phyloP scores from a whole-genome alignment of 2,329 filamentous ascomycete species.

The Bipolaris oryzae region DNA sequence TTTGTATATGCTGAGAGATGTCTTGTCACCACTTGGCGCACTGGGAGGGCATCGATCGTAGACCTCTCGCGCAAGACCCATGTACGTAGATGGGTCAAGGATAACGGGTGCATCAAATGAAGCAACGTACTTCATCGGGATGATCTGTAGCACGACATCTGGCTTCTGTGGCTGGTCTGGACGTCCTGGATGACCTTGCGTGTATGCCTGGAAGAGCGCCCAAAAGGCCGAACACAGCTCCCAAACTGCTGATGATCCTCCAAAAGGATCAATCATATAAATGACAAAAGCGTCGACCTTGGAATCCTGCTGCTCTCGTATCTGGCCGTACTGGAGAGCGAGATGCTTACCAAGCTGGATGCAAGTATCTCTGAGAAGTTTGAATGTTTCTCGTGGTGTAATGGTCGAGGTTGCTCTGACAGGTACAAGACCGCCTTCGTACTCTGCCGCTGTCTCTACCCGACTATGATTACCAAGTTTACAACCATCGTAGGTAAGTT shows the following conservation, averaged over 20 bases:
- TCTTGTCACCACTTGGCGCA: conserved; percentile 37
- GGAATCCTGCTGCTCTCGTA: conserved; percentile 47
- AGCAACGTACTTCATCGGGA: conserved; percentile 72
- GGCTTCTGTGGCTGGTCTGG: conserved; percentile 39
- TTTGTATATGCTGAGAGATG: conserved; percentile 60
- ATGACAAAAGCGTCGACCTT: conserved; percentile 69
- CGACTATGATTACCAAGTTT: conserved; percentile 70
- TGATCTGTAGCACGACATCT: conserved; percentile 77
- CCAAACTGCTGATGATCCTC: conserved; percentile 63
- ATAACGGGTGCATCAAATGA: conserved; percentile 67
- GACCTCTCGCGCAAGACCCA: conserved; percentile 71
- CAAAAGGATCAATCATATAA: conserved; percentile 75
- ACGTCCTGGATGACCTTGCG: conserved; percentile 56
- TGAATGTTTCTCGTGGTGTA: conserved; percentile 35
- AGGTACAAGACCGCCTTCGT: conserved; percentile 43
- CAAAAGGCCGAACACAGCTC: conserved; percentile 78
- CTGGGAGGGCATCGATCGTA: conserved; percentile 74
- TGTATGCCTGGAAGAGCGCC: conserved; percentile 70
- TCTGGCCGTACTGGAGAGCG: conserved; percentile 41
- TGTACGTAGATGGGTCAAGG: conserved; percentile 65
- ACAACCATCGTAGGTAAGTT: conserved; percentile 73
- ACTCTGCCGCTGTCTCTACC: conserved; percentile 48
- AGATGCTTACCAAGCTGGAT: conserved; percentile 51
- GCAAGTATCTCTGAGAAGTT: conserved; percentile 43
- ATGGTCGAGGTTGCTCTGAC: conserved; percentile 25